Evolutionary conservation across 345 rosid genomes (phyloP), one percentile per base, ranked within the genome.

Genomic region (Reutealis trisperma): DNA sequence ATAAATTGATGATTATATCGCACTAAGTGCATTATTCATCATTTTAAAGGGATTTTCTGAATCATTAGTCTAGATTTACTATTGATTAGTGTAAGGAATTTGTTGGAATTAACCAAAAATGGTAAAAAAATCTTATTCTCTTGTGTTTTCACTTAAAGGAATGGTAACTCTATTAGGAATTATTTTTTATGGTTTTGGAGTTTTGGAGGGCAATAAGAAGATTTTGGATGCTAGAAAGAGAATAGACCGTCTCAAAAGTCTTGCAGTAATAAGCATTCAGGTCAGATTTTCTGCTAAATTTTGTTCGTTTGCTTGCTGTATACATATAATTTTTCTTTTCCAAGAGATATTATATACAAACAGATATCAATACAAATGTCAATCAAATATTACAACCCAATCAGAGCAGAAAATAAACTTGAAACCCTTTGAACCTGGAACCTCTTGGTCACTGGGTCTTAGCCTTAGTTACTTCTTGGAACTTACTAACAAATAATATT

Each of bases 201-300:
- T 45, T 13, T 67, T 47, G 58, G 79, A 68, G 42, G 22, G 67
- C 27, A 21, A 68, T 2, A 59, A 67, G n/a, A 76, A 68, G 21
- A 27, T 67, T 59, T 34, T 30, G 67, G 79, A 68, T 67, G 60
- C 21, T 5, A 21, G 59, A 67, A 58, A 8, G 47, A 67, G 42
- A 47, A 76, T 57, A 57, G 16, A 76, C 45, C 47, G 51, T 10
- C 68, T 42, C 58, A 10, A 12, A 41, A 82, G 61, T 47, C 71
- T 80, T 47, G 72, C 58, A 2, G 75, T 80, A 77, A 84, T 75
- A 72, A 86, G 83, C 75, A 84, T 88, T 71, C 84, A 79, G 91
- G 91, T 84, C 78, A 21, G 15, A 63, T 18, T 18, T 30, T 22
- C 18, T 67, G 21, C 55, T 65, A 15, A 64, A 12, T 18, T 34